Evolutionary conservation across 768 basidiomycete genomes (phyloP).

Genomic region (Leccinum olivaceopallidum): DNA sequence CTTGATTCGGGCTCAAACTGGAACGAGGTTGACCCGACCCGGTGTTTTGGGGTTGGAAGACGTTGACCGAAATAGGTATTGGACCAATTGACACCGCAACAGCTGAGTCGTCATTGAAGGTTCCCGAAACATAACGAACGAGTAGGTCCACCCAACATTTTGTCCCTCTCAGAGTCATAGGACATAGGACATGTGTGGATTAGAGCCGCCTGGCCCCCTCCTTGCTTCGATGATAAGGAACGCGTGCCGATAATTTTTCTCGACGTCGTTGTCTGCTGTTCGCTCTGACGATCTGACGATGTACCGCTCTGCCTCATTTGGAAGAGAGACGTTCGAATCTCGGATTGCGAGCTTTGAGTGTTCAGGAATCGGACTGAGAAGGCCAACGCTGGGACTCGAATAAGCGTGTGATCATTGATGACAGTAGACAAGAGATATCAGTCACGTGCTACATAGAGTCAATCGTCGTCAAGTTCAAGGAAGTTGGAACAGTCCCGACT

Average conservation of each 20-base stretch:
- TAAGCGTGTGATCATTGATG: constrained; percentile 15
- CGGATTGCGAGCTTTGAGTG: constrained; percentile 44
- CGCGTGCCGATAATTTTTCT: constrained; percentile 94
- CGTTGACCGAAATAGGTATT: constrained; percentile 26
- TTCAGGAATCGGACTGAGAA: constrained; percentile 31
- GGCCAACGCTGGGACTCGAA: constrained; percentile 17
- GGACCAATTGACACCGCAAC: constrained; percentile 41
- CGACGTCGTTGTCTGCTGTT: constrained; percentile 63
- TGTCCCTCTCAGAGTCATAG: constrained; percentile 89
- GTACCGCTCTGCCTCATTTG: constrained; percentile 76
- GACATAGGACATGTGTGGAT: constrained; percentile 92
- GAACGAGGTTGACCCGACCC: constrained; percentile 49
- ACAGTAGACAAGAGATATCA: no score
- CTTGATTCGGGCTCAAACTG: constrained; percentile 51
- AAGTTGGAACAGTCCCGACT: no score
- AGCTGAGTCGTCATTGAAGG: constrained; percentile 71
- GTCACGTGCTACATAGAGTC: no score
- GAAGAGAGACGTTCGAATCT: constrained; percentile 68
- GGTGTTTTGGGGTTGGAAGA: constrained; percentile 25
- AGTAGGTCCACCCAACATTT: constrained; percentile 86
- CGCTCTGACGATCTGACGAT: constrained; percentile 86
- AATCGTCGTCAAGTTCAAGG: no score
- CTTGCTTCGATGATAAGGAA: constrained; percentile 96
- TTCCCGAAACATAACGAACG: constrained; percentile 81
- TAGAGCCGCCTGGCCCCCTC: constrained; percentile 66